Evolutionary conservation across 805 yeast genomes (phyloP).

Genomic region (Geotrichum ghanense): DNA sequence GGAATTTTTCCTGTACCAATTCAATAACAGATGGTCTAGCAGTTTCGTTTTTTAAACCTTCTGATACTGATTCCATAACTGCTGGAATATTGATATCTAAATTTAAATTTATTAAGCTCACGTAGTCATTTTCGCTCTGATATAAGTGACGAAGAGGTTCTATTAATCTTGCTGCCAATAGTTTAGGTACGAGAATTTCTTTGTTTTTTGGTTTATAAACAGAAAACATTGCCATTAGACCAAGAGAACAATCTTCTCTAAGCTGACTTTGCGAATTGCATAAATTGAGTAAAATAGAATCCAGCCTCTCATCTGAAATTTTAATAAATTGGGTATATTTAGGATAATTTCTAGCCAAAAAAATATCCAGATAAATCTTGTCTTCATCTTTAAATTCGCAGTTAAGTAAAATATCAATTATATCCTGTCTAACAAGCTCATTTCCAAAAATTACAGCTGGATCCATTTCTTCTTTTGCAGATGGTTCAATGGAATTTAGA

Average conservation of each 20-base stretch:
- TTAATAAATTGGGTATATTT: conserved; percentile 77
- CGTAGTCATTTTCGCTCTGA: conserved; percentile 37
- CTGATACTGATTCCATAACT: background rate
- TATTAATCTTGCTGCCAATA: conserved; percentile 44
- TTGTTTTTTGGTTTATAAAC: conserved; percentile 49
- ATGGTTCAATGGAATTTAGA: conserved; percentile 47
- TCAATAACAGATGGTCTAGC: conserved; percentile 17
- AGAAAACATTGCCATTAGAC: conserved; percentile 61
- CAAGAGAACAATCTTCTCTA: conserved; percentile 58
- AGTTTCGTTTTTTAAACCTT: background rate
- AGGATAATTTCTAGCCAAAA: conserved; percentile 69
- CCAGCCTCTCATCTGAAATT: conserved; percentile 48
- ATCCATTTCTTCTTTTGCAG: conserved; percentile 15
- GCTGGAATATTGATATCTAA: conserved; percentile 15
- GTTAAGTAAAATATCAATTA: conserved; percentile 61
- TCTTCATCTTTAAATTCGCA: conserved; percentile 31
- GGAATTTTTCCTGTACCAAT: conserved; percentile 23
- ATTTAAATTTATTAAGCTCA: conserved; percentile 48
- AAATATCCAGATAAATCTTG: conserved; percentile 40
- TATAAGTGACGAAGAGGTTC: conserved; percentile 50
- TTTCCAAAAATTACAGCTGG: conserved; percentile 8
- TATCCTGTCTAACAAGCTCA: conserved; percentile 56
- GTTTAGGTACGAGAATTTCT: conserved; percentile 36
- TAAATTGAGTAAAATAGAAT: conserved; percentile 32
- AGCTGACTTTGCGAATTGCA: conserved; percentile 17